Evolutionary conservation across 805 yeast genomes (phyloP).

Genomic region (Ogataea minuta): DNA sequence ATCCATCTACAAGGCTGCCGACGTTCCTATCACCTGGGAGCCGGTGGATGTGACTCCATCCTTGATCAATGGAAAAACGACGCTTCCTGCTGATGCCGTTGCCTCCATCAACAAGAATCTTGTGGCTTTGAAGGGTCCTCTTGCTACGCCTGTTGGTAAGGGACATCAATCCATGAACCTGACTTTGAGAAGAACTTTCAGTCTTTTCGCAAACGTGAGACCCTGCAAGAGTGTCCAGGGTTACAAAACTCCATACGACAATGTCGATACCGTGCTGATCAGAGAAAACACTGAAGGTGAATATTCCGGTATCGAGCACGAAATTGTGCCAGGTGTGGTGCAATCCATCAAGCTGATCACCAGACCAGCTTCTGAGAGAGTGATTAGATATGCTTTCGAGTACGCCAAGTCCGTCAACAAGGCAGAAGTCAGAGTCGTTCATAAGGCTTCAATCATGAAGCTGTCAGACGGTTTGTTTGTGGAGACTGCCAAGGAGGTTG

Average conservation of each 20-base stretch:
- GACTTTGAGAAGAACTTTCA: conserved; percentile 95
- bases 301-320: conserved; percentile 98
- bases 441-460: conserved; percentile 98
- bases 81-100: conserved; percentile 89
- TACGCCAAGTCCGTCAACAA: conserved; percentile 87
- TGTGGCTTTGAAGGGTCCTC: conserved; percentile 96
- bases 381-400: conserved; percentile 94
- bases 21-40: conserved; percentile 97
- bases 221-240: conserved; percentile 95
- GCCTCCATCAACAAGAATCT: conserved; percentile 88
- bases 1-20: conserved; percentile 88
- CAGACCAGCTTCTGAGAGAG: conserved; percentile 93
- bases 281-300: conserved; percentile 99
- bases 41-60: conserved; percentile 94
- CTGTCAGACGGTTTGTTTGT: conserved; percentile 97
- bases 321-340: conserved; percentile 96
- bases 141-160: conserved; percentile 98
- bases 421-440: conserved; percentile 90
- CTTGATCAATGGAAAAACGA: conserved; percentile 86
- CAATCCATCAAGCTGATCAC: conserved; percentile 98
- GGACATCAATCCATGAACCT: conserved; percentile 97
- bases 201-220: conserved; percentile 94
- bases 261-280: conserved; percentile 92
- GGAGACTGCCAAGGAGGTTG: conserved; percentile 84
- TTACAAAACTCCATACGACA: conserved; percentile 83